phyloP scores from a whole-genome alignment of 805 yeast genomes.

The Scheffersomyces amazonensis region DNA sequence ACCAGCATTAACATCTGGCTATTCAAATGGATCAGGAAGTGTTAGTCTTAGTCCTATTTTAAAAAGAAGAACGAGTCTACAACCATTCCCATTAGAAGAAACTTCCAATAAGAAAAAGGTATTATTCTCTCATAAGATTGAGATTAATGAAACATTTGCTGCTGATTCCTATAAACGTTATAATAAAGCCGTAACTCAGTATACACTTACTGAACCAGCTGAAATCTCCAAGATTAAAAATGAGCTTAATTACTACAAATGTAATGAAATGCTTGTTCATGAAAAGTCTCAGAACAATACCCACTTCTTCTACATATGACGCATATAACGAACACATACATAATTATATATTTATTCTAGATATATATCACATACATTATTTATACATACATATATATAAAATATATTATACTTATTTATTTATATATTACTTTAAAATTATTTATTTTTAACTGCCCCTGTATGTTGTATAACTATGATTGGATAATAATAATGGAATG shows the following conservation, averaged over 20 bases:
- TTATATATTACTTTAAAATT: not conserved
- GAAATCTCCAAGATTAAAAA: conserved; percentile 55
- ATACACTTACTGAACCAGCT: conserved; percentile 41
- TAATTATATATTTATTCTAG: conserved; percentile 1
- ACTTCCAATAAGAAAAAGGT: conserved; percentile 24
- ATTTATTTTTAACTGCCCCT: conserved; percentile 59
- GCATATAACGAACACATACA: not conserved
- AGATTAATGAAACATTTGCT: conserved; percentile 51
- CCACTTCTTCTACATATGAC: conserved; percentile 50
- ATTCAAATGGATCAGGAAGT: not conserved
- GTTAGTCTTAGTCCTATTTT: not conserved
- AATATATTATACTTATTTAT: not conserved
- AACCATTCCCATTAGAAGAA: not conserved
- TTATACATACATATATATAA: not conserved
- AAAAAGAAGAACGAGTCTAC: not conserved
- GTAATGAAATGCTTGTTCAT: conserved; percentile 67
- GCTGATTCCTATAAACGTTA: conserved; percentile 51
- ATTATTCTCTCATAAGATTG: conserved; percentile 45
- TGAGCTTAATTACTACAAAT: conserved; percentile 65
- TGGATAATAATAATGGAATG: conserved; percentile 79
- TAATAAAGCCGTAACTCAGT: conserved; percentile 51
- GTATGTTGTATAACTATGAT: conserved; percentile 87
- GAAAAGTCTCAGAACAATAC: conserved; percentile 58
- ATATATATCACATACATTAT: not conserved
- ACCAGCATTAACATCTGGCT: not conserved